Evolutionary conservation across 768 basidiomycete genomes (phyloP).

Genomic region (Leccinellum rugosiceps): DNA sequence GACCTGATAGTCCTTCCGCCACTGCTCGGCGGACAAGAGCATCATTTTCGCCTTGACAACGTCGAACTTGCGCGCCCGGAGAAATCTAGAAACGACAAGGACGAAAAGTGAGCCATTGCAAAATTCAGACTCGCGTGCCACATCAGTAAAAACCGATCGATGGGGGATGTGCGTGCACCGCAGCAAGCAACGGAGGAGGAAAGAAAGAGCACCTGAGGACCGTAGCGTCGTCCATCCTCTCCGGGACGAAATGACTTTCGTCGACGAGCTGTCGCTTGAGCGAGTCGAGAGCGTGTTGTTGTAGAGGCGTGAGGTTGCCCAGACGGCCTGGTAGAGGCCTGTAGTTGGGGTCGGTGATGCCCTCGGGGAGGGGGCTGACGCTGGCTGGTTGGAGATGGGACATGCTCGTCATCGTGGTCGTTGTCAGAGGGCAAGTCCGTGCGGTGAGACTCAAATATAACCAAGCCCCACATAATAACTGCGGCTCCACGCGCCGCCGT

Average conservation of each 20-base stretch:
- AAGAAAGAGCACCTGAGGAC: constrained; percentile 51
- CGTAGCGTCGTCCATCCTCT: constrained; percentile 67
- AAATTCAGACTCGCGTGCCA: background rate
- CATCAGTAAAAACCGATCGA: constrained; percentile 17
- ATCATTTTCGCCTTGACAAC: constrained; percentile 77
- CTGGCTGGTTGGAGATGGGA: constrained; percentile 38
- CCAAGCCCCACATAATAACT: background rate
- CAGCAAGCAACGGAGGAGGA: too few species aligned
- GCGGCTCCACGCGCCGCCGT: background rate
- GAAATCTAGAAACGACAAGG: constrained; percentile 55
- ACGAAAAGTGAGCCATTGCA: background rate
- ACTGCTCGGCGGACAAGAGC: constrained; percentile 78
- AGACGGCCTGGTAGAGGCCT: constrained; percentile 68
- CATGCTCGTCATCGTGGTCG: constrained; percentile 23
- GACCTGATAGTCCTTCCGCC: constrained; percentile 84
- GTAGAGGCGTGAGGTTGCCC: constrained; percentile 68
- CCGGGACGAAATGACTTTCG: constrained; percentile 56
- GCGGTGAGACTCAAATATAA: constrained; percentile 10
- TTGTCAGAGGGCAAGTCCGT: background rate
- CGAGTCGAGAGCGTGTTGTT: constrained; percentile 64
- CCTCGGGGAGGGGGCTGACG: constrained; percentile 54
- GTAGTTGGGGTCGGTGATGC: constrained; percentile 62
- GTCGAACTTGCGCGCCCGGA: constrained; percentile 93
- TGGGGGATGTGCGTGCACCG: background rate
- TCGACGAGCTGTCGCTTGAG: constrained; percentile 62